Evolutionary conservation across 2,329 filamentous ascomycete genomes (phyloP), one percentile per base, ranked within the genome.

Genomic region (Diaporthe aspalathi): DNA sequence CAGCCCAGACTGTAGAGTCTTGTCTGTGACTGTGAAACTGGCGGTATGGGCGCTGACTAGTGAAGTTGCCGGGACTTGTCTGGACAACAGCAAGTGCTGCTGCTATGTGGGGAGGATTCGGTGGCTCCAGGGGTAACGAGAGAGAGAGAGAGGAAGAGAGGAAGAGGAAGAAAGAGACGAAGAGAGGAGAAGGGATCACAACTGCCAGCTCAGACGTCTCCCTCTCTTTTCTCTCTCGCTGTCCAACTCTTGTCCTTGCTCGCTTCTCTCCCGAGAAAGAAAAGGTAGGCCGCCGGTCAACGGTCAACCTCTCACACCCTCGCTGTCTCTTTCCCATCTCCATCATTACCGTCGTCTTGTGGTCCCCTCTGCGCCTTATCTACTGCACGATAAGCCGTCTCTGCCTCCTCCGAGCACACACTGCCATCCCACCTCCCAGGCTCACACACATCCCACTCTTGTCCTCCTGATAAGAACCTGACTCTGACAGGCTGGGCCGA

Each of bases 331-430:
- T 35, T n/a, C 14, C 40, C 38, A 47, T 47, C 50, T 17, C 35
- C 6, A 47, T 24, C 20, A 24, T 56, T 45, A 35, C 24, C 50
- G 50, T 57, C 27, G 50, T 47, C 65, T 38, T 45, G 50, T 45
- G 65, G 43, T 50, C 52, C 50, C 40, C 27, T 56, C 22, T 47
- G 32, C 22, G 53, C 40, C 67, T 68, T 68, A 68, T 68, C 67
- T 22, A 29, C 53, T 52, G 43, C 32, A 24, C 43, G 67, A 68
- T 68, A 68, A 68, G 67, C 53, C 24, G 22, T 49, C 67, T 63
- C 17, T n/a, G n/a, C n/a, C 57, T 7, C 27, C 40, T 27, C 32
- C n/a, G n/a, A 50, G 49, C 22, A 27, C 57, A 45, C 40, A 43
- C 27, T 35, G 5, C 45, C 66, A 60, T 68, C 67, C 43, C 53